Evolutionary conservation across 2,329 filamentous ascomycete species (phyloP).

Genomic region (Epichloe sibirici): DNA sequence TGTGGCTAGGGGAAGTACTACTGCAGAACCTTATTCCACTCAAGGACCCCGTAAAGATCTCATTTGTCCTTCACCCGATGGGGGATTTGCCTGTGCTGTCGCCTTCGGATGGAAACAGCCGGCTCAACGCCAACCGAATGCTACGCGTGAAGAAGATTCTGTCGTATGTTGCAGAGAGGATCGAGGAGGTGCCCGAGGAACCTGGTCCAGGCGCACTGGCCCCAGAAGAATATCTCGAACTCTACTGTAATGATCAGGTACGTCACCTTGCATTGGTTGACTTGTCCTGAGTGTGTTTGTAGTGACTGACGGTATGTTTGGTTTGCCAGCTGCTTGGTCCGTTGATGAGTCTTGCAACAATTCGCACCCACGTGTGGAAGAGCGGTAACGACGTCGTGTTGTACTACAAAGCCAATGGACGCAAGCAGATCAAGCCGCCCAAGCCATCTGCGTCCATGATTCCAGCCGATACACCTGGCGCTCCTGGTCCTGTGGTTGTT

Average conservation of each 20-base stretch:
- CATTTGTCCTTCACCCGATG: slow-evolving; percentile 76
- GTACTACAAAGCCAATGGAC: slow-evolving; percentile 86
- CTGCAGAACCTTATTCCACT: slow-evolving; percentile 67
- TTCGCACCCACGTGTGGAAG: slow-evolving; percentile 88
- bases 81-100: slow-evolving; percentile 61
- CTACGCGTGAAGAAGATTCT: slow-evolving; percentile 89
- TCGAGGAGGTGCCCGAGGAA: slow-evolving; percentile 58
- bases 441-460: slow-evolving; percentile 6
- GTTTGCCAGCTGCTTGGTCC: slow-evolving; percentile 49
- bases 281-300: background rate
- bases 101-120: slow-evolving; percentile 68
- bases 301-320: slow-evolving; percentile 5
- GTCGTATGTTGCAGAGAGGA: slow-evolving; percentile 80
- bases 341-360: slow-evolving; percentile 85
- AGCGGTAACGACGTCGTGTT: slow-evolving; percentile 86
- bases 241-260: slow-evolving; percentile 90
- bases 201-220: slow-evolving; percentile 48
- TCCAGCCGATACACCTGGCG: slow-evolving; percentile 12
- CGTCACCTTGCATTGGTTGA: slow-evolving; percentile 17
- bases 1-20: slow-evolving; percentile 89
- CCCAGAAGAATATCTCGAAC: slow-evolving; percentile 86
- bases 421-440: slow-evolving; percentile 41
- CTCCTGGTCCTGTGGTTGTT: slow-evolving; percentile 9
- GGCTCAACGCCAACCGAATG: slow-evolving; percentile 95
- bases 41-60: slow-evolving; percentile 95